Conservation (phyloP, 495 filamentous ascomycete genomes). For the Penicillium roqueforti region DNA sequence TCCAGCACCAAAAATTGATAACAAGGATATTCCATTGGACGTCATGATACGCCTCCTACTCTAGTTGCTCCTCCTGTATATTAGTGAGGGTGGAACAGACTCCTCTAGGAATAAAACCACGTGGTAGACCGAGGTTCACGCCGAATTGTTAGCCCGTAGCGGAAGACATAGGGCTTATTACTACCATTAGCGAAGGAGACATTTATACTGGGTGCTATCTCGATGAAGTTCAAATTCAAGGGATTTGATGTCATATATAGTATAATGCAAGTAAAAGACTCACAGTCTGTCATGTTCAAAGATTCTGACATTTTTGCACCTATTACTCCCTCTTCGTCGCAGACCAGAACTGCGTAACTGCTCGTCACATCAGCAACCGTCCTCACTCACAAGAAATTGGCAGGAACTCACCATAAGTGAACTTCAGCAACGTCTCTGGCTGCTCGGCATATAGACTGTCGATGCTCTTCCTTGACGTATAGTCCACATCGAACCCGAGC, state of each 20-base stretch:
- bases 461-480: neutral
- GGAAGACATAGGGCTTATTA: neutral
- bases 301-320: no score
- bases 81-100: neutral
- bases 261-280: neutral
- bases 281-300: no score
- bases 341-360: neutral
- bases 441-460: neutral
- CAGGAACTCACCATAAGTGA: neutral
- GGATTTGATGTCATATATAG: neutral
- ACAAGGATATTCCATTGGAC: neutral
- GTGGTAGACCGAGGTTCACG: neutral
- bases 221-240: neutral
- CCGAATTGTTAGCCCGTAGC: slow-evolving; percentile 4
- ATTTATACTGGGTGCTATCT: neutral
- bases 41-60: slow-evolving; percentile 6
- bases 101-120: slow-evolving; percentile 1
- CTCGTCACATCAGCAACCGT: neutral
- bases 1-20: no score
- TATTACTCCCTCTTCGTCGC: neutral
- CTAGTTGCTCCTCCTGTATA: neutral
- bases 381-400: neutral
- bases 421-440: neutral
- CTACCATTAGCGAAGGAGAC: neutral
- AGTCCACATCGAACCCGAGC: neutral